These are phyloP conservation scores for Quillaja saponaria DNA, from an alignment of 306 rosid genomes.

Conservation along the genomic window DNA sequence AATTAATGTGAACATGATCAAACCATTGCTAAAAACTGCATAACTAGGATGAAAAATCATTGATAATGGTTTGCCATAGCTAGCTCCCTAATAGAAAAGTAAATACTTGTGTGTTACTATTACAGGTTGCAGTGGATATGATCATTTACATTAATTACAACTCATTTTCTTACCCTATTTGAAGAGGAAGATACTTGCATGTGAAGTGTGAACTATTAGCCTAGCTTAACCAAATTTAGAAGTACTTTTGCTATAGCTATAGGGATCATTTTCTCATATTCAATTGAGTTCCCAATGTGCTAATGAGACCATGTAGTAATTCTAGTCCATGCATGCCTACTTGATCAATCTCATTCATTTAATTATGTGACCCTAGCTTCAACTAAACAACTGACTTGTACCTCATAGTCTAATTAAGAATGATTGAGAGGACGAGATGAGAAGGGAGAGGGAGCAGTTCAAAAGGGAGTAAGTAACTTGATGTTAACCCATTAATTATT, in stretches of 20 bases:
- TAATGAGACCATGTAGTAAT: too few species aligned
- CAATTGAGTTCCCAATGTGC: too few species aligned
- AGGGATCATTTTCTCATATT: slow-evolving; percentile 26
- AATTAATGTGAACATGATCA: slow-evolving; percentile 27
- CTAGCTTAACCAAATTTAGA: slow-evolving; percentile 23
- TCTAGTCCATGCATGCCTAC: slow-evolving; percentile 10
- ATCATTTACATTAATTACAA: slow-evolving; percentile 17
- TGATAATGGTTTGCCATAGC: slow-evolving; percentile 15
- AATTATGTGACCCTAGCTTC: slow-evolving; percentile 27
- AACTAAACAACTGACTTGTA: slow-evolving; percentile 32
- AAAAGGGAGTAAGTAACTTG: slow-evolving; percentile 53
- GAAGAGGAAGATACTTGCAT: slow-evolving; percentile 32
- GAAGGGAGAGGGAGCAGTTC: slow-evolving; percentile 56
- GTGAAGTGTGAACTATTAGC: slow-evolving; percentile 23
- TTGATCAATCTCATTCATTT: slow-evolving; percentile 29
- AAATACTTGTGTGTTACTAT: slow-evolving; percentile 11
- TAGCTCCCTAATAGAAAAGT: slow-evolving; percentile 4
- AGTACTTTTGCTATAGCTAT: not conserved
- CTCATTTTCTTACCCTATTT: slow-evolving; percentile 37
- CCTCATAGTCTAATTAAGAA: slow-evolving; percentile 23
- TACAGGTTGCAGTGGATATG: slow-evolving; percentile 18
- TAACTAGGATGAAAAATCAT: slow-evolving; percentile 35
- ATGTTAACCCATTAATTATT: slow-evolving; percentile 40
- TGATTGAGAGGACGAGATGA: slow-evolving; percentile 10
- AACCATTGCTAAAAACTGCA: slow-evolving; percentile 14